These are phyloP conservation scores for Ganoderma meredithae DNA, from an alignment of 1,284 basidiomycete species.

Conservation along the genomic window DNA sequence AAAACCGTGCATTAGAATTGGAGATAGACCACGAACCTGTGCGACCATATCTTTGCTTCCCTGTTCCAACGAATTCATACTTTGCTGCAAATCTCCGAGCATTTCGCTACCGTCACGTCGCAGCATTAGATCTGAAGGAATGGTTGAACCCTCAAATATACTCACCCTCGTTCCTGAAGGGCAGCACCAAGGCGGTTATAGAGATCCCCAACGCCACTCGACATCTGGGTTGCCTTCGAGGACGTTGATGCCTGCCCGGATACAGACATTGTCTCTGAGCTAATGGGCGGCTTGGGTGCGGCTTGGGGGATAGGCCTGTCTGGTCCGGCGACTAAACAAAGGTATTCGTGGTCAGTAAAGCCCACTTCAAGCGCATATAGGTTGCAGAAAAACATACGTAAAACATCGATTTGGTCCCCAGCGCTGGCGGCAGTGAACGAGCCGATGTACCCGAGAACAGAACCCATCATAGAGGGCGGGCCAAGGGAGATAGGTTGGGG, in stretches of 20 bases:
- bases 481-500: conserved; percentile 68
- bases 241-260: conserved; percentile 28
- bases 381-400: conserved; percentile 51
- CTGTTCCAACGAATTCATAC: conserved; percentile 65
- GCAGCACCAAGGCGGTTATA: conserved; percentile 59
- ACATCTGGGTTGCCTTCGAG: conserved; percentile 35
- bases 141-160: not conserved
- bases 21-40: conserved; percentile 51
- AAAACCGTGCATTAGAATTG: conserved; percentile 6
- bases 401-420: conserved; percentile 64
- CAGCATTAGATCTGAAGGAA: conserved; percentile 6
- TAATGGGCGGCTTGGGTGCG: conserved; percentile 18
- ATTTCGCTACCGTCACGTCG: conserved; percentile 52
- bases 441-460: conserved; percentile 50
- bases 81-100: conserved; percentile 65
- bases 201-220: conserved; percentile 52
- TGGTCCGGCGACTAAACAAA: conserved; percentile 65
- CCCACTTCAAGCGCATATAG: not conserved
- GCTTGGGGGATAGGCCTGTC: conserved; percentile 55
- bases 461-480: conserved; percentile 60
- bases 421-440: conserved; percentile 43
- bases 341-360: conserved; percentile 9
- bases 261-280: conserved; percentile 12
- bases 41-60: conserved; percentile 70
- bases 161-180: conserved; percentile 68